Conservation (phyloP, 805 yeast genomes). For the Grigorovia transvaalensis region DNA sequence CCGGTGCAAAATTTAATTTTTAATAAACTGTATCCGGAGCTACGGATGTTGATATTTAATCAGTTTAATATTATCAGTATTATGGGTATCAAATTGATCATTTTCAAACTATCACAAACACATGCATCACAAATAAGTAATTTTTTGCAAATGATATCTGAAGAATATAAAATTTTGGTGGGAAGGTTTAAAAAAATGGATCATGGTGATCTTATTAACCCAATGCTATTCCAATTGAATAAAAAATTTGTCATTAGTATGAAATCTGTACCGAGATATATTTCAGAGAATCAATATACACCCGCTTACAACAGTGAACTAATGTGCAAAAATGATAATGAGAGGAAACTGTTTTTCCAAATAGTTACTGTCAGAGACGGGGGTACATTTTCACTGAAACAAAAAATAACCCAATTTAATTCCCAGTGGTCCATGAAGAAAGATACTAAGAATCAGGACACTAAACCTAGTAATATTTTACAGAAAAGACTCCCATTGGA, state of each 20-base stretch:
- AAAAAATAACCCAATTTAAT: background rate
- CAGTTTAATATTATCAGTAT: slow-evolving; percentile 5
- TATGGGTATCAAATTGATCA: background rate
- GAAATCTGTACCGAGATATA: background rate
- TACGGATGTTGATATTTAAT: slow-evolving; percentile 10
- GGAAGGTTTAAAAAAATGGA: background rate
- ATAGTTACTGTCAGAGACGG: background rate
- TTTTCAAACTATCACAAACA: background rate
- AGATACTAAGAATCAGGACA: background rate
- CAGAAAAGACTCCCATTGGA: background rate
- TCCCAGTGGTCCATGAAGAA: background rate
- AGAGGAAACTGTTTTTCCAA: background rate
- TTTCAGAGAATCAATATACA: background rate
- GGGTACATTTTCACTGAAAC: background rate
- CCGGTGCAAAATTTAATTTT: background rate
- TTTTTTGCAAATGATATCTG: background rate
- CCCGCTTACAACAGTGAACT: background rate
- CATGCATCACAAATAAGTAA: background rate
- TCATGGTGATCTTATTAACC: background rate
- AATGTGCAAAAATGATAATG: background rate
- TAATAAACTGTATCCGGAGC: slow-evolving; percentile 9
- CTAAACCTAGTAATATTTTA: background rate
- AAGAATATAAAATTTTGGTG: background rate
- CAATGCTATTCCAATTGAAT: slow-evolving; percentile 17
- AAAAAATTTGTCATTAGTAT: slow-evolving; percentile 15